Base-by-base conservation (phyloP, 1,139 yeast species). In the Scheffersomyces insectosa region DNA sequence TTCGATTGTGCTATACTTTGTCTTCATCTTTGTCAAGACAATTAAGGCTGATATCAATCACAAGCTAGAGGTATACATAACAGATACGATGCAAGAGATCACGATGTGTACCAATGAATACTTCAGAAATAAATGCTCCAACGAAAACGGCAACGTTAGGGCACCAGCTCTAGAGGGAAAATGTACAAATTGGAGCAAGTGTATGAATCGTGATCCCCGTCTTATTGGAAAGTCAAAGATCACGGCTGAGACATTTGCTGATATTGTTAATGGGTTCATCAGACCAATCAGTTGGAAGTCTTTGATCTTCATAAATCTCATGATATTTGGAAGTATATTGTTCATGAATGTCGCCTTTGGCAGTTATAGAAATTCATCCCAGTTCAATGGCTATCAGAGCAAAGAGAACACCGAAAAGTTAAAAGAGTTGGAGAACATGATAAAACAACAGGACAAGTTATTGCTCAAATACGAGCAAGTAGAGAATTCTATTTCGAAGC, bases 181-280 rank as follows among this genome's bases (percentile, higher is more conserved):
- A 14, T 93, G 99, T 62, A 70, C 77, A 28, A 70, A 71, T 34
- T 88, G 96, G 95, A 85, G 81, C 48, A 78, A 75, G 48, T 93
- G 99, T 63, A 90, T 88, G 96, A 81, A 83, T 54, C 74, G 89
- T 47, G 95, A 91, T 54, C 96, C 97, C 11, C 79, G 80, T 34
- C 70, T 80, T 6, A 80, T 90, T n/a, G 95, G 93, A 4, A 77
- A 81, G 38, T 88, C 95, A 3, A 76, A 80, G 52, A 79, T 90
- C 28, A 80, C 90, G 1, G 96, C 96, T 0, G 91, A 85, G 56
- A 80, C 95, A 0, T 75, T 89, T 57, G 95, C 95, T 1, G 93
- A 85, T 48, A 85, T 88, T 16, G 72, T 89, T 40, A 86, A 89
- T 60, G 85, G 93, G 2, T 86, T 89, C 52, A 68, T 88, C 33